Base-by-base conservation (phyloP, 2,329 filamentous ascomycete genomes). In the Epicoccum nigrum region DNA sequence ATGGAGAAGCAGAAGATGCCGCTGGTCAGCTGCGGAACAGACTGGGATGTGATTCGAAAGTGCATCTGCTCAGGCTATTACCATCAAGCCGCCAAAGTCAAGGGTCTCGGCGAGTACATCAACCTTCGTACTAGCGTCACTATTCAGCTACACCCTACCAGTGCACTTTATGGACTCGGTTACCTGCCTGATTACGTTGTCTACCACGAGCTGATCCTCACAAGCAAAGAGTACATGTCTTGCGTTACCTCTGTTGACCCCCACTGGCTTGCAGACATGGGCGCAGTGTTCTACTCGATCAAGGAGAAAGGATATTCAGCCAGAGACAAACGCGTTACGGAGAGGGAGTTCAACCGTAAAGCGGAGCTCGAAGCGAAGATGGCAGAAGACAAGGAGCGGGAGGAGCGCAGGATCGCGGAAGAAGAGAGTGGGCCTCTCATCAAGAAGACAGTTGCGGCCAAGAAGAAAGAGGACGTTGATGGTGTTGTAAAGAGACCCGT, bases 41-140 rank as follows among this genome's bases (percentile, higher is more conserved):
- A 99, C 76, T 97, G 94, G 89, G 95, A 99, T 71, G 79, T 95
- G 8, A 91, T 97, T 49, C 87, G 94, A 56, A 93, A 94, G 74
- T 97, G 93, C 72, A 96, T 99, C 69, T 99, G 95, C 78, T 92
- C 90, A 0, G 94, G 94, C 11, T 99, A 96, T 79, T 99, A 97
- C 76, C 93, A 97, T 69, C 94, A 99, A 77, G 94, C 94, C 5
- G 94, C 94, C 23, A 92, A 92, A 66, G 92, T 95, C 58, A 96
- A 96, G 76, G 95, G 94, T 2, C 90, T 97, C 13, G 94, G 94
- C 63, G 95, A 99, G 76, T 99, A 97, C 77, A 88, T 96, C 76
- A 99, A 99, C 72, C 81, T 99, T 28, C 88, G 94, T 17, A 99
- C 94, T 0, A 94, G 90, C 66, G 92, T 99, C 3, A 92, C 89